Conservation (phyloP, 345 rosid genomes). For the Gossypium ekmanianum region DNA sequence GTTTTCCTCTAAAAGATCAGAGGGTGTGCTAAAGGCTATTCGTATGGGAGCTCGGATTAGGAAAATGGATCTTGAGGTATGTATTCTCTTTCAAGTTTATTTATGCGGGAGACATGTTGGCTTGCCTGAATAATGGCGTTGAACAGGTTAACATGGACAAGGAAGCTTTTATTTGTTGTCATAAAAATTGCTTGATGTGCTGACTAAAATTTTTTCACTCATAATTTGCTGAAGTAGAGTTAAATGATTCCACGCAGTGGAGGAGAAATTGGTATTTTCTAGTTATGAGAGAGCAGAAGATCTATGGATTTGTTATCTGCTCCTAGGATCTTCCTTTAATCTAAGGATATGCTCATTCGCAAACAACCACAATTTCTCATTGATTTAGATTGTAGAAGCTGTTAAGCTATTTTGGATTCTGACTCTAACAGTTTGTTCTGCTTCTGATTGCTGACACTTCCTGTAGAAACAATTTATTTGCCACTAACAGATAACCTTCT, state of each 20-base stretch:
- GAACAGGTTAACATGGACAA: neutral
- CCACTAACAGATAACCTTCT: neutral
- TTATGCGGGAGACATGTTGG: neutral
- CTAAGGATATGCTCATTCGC: neutral
- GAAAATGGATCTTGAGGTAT: slow-evolving; percentile 56
- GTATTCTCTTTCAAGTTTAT: slow-evolving; percentile 5
- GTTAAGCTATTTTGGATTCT: neutral
- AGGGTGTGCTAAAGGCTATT: slow-evolving; percentile 59
- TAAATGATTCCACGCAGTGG: neutral
- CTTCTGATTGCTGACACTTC: neutral
- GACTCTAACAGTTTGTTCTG: neutral
- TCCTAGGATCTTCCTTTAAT: neutral
- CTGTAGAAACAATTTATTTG: neutral
- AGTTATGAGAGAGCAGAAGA: slow-evolving; percentile 1
- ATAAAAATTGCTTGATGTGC: neutral
- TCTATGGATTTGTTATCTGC: neutral
- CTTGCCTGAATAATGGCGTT: neutral
- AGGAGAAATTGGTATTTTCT: neutral
- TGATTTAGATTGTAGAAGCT: neutral
- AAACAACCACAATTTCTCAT: neutral
- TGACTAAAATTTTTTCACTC: neutral
- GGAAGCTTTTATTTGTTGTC: slow-evolving; percentile 1
- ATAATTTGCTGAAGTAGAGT: slow-evolving; percentile 8
- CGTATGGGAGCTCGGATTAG: slow-evolving; percentile 51
- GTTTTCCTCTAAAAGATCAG: slow-evolving; percentile 61